A percentile compares a stretch with the other conserved stretches of the same genome.
phyloP scores from a whole-genome alignment of 345 rosid genomes.

The Chamaenerion angustifolium region DNA sequence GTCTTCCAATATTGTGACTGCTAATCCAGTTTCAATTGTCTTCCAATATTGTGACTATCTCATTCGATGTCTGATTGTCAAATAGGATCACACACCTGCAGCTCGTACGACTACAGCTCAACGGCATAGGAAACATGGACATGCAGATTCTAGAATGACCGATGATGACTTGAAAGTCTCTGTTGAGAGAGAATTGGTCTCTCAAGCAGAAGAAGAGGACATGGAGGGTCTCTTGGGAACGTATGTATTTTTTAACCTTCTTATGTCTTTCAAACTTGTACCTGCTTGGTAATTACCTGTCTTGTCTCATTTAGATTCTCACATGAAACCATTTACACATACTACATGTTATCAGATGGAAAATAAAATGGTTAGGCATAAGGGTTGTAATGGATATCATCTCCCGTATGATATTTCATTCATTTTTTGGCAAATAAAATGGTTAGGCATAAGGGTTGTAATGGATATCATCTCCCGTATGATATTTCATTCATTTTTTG shows the following conservation, averaged over 20 bases:
- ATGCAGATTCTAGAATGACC: conserved; percentile 35
- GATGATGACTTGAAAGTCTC: conserved; percentile 77
- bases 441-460: too few species aligned
- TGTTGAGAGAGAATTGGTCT: conserved; percentile 87
- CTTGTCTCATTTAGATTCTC: too few species aligned
- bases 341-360: too few species aligned
- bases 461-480: too few species aligned
- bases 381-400: too few species aligned
- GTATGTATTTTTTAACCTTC: conserved; percentile 33
- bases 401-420: too few species aligned
- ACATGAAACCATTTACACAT: too few species aligned
- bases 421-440: too few species aligned
- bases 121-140: conserved; percentile 49
- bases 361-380: too few species aligned
- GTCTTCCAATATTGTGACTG: neutral
- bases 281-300: too few species aligned
- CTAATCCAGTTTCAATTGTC: neutral
- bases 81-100: conserved; percentile 73
- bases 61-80: neutral
- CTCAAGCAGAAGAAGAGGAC: conserved; percentile 98
- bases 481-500: too few species aligned
- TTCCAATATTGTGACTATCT: neutral
- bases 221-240: conserved; percentile 96
- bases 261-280: neutral
- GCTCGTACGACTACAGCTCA: conserved; percentile 29